Evolutionary conservation across 139 green algal species (phyloP), one percentile per base, ranked within the genome.

Genomic region (Chlorella vulgaris): DNA sequence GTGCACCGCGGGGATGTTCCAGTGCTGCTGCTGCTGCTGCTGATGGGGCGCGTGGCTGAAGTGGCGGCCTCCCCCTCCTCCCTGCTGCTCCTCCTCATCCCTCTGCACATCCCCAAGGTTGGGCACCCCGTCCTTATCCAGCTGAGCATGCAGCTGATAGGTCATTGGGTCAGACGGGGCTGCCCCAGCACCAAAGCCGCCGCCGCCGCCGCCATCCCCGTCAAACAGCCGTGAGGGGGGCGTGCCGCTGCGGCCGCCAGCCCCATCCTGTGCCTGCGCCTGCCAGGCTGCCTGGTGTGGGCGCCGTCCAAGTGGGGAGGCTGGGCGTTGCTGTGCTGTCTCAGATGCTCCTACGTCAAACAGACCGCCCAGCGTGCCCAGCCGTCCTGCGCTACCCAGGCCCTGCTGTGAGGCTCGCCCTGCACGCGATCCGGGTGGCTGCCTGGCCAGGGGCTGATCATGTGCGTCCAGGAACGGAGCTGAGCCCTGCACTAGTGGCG

Each of bases 71-170:
- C 51, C 36, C n/a, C 21, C 62, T 22, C 31, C 43, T 28, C 22
- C 22, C 50, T 22, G n/a, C 2, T 43, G 31, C 36, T 18, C 47
- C 38, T 24, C 71, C n/a, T 73, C 39, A 1, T 71, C 74, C 24
- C 13, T 10, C 67, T 61, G 67, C 51, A 83, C 81, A 18, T 86
- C 81, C 7, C 81, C 81, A 58, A 86, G 76, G 73, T 86, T 83
- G 22, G 82, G 74, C 35, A 86, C 61, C 13, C 43, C 82, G 21
- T 86, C 82, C 68, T 55, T 71, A 22, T 83, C 78, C 13, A 70
- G 71, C 71, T 66, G 50, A 3, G 71, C 71, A 47, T 78, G 71
- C 71, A 77, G 40, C 63, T 66, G 67, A 50, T 76, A 83, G 26
- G 78, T 83, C 26, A 83, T 31, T 2, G 78, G 78, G 51, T 83